phyloP scores from a whole-genome alignment of 2,329 filamentous ascomycete species.

The Aspergillus persii region DNA sequence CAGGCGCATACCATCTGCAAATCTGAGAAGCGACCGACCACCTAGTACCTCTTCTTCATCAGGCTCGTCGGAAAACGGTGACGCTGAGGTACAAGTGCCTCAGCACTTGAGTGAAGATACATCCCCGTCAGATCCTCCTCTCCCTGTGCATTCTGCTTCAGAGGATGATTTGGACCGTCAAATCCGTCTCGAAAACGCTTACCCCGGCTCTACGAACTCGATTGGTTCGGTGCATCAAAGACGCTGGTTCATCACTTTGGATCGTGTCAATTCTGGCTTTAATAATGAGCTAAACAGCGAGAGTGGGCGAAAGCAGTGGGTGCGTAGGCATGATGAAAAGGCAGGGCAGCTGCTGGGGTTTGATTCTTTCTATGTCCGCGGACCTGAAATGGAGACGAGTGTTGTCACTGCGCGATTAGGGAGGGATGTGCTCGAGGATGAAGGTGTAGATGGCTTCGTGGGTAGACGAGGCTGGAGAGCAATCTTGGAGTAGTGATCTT shows the following conservation, averaged over 20 bases:
- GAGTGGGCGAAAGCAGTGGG: conserved; percentile 27
- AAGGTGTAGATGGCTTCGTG: conserved; percentile 57
- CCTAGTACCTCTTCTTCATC: conserved; percentile 21
- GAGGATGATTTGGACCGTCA: conserved; percentile 47
- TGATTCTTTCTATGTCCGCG: conserved; percentile 60
- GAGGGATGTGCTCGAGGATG: conserved; percentile 60
- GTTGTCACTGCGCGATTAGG: conserved; percentile 63
- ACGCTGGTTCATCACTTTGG: conserved; percentile 64
- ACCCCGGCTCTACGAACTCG: conserved; percentile 62
- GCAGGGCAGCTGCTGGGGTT: conserved; percentile 39
- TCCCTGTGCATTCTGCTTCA: conserved; percentile 8
- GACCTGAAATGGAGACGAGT: conserved; percentile 62
- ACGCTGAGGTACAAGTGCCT: not conserved
- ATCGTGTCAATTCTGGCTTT: conserved; percentile 60
- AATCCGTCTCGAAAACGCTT: conserved; percentile 62
- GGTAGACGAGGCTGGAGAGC: conserved; percentile 60
- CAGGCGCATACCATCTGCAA: conserved; percentile 8
- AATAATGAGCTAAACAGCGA: conserved; percentile 9
- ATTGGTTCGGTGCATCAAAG: conserved; percentile 68
- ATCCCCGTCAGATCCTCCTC: not conserved
- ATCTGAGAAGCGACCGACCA: not conserved
- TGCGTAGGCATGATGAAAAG: conserved; percentile 20
- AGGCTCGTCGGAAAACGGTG: conserved; percentile 7
- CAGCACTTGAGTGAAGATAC: not conserved
- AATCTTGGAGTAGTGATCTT: conserved; percentile 20